A percentile compares a stretch with the other conserved stretches of the same genome.
Conservation (phyloP, 306 rosid species). For the Corylus heterophylla region DNA sequence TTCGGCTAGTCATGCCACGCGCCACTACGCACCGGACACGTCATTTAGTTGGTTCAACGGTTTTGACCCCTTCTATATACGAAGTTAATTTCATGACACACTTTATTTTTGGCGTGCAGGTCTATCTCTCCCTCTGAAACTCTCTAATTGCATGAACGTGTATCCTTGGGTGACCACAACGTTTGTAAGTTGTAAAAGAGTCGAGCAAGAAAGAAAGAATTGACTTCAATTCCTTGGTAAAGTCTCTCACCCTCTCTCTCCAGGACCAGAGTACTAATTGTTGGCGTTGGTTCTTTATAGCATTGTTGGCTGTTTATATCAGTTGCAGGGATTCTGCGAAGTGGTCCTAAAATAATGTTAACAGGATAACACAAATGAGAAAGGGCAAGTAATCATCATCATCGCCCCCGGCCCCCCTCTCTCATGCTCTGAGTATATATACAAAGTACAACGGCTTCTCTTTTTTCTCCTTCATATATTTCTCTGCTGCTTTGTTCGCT, state of each 20-base stretch:
- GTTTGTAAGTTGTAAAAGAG: conserved; percentile 6
- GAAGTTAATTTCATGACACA: conserved; percentile 5
- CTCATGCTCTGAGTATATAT: background rate
- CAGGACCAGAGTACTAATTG: conserved; percentile 55
- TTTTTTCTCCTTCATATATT: conserved; percentile 12
- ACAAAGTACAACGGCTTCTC: conserved; percentile 19
- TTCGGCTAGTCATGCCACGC: no score
- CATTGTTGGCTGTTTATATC: conserved; percentile 63
- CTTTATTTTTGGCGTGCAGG: conserved; percentile 19
- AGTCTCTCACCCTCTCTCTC: conserved; percentile 41
- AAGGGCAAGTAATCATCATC: background rate
- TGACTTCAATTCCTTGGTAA: background rate
- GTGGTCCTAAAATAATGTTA: conserved; percentile 44
- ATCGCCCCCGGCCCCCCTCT: background rate
- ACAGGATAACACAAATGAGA: conserved; percentile 13
- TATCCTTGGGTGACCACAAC: background rate
- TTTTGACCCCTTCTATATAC: no score
- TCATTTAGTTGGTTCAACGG: no score
- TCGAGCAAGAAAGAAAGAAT: conserved; percentile 23
- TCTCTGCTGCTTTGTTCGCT: conserved; percentile 20
- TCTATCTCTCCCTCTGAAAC: conserved; percentile 18
- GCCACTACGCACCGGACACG: no score
- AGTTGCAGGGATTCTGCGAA: conserved; percentile 50
- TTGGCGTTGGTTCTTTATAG: conserved; percentile 60
- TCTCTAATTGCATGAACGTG: conserved; percentile 15